Percentiles rank a stretch among this genome's conserved stretches.
Evolutionary conservation across 2,329 filamentous ascomycete species (phyloP).

Genomic region (Cladophialophora carrionii): DNA sequence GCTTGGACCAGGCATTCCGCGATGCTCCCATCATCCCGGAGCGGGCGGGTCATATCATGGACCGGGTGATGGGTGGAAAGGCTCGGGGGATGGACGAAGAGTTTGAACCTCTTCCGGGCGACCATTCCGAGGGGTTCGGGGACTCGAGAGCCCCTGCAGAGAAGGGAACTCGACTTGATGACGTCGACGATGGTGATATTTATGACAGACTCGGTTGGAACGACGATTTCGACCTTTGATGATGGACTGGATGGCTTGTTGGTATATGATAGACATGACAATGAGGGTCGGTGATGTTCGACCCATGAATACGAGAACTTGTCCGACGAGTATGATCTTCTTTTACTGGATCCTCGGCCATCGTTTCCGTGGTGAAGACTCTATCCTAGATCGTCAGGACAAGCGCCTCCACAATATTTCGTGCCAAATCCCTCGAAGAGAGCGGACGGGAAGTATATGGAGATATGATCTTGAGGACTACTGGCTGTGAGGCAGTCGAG

Average conservation of each 20-base stretch:
- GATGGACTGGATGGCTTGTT: background rate
- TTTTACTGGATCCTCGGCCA: background rate
- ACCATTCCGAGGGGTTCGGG: background rate
- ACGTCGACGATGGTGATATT: slow-evolving; percentile 41
- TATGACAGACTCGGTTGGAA: slow-evolving; percentile 53
- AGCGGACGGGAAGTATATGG: background rate
- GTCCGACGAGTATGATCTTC: background rate
- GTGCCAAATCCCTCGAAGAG: background rate
- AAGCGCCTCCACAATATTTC: background rate
- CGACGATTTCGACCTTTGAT: slow-evolving; percentile 44
- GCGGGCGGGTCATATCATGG: slow-evolving; percentile 39
- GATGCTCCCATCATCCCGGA: slow-evolving; percentile 42
- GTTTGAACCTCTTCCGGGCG: slow-evolving; percentile 38
- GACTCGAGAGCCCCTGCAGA: background rate
- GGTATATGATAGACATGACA: slow-evolving; percentile 4
- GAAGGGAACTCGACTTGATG: slow-evolving; percentile 2
- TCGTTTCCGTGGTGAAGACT: background rate
- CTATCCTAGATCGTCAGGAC: background rate
- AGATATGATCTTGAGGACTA: background rate
- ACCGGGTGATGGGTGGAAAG: slow-evolving; percentile 34
- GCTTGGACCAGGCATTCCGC: slow-evolving; percentile 36
- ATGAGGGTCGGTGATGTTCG: background rate
- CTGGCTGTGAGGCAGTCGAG: background rate
- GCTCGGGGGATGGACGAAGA: slow-evolving; percentile 38
- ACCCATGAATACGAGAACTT: slow-evolving; percentile 4